Base-by-base conservation (phyloP, 2,329 filamentous ascomycete species). In the Didymella pinodella region DNA sequence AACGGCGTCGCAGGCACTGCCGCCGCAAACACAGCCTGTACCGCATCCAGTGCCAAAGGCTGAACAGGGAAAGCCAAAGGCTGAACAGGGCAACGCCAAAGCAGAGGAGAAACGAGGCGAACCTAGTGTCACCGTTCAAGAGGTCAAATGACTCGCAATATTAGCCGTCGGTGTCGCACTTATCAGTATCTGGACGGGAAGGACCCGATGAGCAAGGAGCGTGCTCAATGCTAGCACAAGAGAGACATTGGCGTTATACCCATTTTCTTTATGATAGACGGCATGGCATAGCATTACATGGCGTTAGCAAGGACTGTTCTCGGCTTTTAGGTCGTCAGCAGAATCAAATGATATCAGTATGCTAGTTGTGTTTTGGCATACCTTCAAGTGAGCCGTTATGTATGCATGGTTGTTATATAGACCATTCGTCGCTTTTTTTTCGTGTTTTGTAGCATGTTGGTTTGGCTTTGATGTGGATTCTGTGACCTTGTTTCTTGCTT, bases 101-200 rank as follows among this genome's bases (percentile, higher is more conserved):
- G 7, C 25, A 12, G n/a, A 54, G 14, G 34, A 8, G 12, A 26
- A 14, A 38, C n/a, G 11, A 45, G 38, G 5, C 11, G 38, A 12
- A 22, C 25, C n/a, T 8, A 18, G 25, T 7, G 20, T 53, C 12
- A 43, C 18, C 2, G 55, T 38, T 2, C 53, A 49, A n/a, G 55
- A 53, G 29, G n/a, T 49, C 44, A 53, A 53, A 53, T 58, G 55
- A 58, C 55, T 58, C 31, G 49, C 49, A 48, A 31, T 58, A 22
- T 6, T 49, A 8, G 49, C 31, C 29, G 16, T 53, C 25, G 43
- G 44, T 14, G 44, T 47, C 18, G 29, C 32, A 7, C 29, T 58
- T 36, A 48, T 58, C n/a, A 32, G 55, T 25, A 34, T 46, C 22
- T 58, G 48, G 55, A 18, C 43, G 3, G 3, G n/a, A 20, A 43